These are phyloP conservation scores for Vanrija sp. DNA, from an alignment of 1,284 basidiomycete species.

Conservation along the genomic window DNA sequence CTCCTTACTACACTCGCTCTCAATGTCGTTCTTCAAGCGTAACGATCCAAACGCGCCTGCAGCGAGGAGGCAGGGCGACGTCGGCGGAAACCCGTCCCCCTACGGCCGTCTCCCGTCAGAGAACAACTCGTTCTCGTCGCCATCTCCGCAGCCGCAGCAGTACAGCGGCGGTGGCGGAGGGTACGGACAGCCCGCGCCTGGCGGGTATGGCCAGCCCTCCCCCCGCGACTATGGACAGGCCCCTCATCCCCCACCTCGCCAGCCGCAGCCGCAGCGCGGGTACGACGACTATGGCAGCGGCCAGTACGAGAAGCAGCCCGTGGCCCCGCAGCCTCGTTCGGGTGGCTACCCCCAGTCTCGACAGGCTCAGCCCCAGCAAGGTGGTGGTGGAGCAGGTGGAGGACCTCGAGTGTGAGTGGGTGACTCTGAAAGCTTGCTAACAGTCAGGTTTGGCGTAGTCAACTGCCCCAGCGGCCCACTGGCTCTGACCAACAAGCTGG, in stretches of 20 bases:
- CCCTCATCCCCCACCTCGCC: neutral
- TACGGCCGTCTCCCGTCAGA: conserved; percentile 43
- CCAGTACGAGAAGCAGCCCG: conserved; percentile 13
- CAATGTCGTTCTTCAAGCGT: conserved; percentile 49
- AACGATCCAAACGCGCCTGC: conserved; percentile 40
- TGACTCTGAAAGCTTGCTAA: too few relatives aligned
- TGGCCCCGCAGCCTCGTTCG: neutral
- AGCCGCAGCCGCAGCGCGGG: conserved; percentile 1
- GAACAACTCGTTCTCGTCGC: conserved; percentile 3
- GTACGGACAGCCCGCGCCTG: conserved; percentile 4
- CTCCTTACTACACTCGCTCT: conserved; percentile 17
- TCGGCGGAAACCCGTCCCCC: conserved; percentile 9
- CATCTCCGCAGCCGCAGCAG: neutral
- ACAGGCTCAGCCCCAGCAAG: conserved; percentile 6
- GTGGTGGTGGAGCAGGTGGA: conserved; percentile 14
- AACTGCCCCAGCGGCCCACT: conserved; percentile 53
- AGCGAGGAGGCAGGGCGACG: conserved; percentile 24
- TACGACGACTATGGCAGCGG: conserved; percentile 1
- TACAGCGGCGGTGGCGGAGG: neutral
- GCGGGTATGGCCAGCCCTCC: neutral
- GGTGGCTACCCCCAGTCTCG: conserved; percentile 5
- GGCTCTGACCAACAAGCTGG: conserved; percentile 75
- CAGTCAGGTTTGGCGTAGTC: conserved; percentile 43
- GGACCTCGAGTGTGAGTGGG: conserved; percentile 35
- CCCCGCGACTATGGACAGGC: conserved; percentile 4